Conservation (phyloP, 306 rosid species). For the Acacia melanoxylon region DNA sequence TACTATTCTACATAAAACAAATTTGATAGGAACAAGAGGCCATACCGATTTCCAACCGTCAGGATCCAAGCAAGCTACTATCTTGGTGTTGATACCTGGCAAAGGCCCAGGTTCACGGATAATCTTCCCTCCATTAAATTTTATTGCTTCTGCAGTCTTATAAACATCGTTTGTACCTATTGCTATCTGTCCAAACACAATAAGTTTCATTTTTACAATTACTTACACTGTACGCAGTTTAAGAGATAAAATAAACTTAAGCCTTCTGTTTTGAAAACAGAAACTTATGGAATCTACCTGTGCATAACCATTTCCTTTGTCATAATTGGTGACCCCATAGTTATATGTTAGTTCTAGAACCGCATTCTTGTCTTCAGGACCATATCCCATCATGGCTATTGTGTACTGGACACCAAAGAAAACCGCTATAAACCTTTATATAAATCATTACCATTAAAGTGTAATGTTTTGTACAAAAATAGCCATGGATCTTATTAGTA, state of each 20-base stretch:
- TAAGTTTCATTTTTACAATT: constrained; percentile 23
- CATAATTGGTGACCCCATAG: constrained; percentile 80
- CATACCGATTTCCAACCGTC: constrained; percentile 93
- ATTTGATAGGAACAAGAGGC: constrained; percentile 6
- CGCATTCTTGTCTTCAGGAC: constrained; percentile 79
- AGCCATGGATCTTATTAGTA: constrained; percentile 23
- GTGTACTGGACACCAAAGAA: constrained; percentile 53
- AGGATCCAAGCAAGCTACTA: constrained; percentile 92
- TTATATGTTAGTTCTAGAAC: constrained; percentile 87
- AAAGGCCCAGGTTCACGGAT: constrained; percentile 91
- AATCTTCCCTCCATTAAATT: constrained; percentile 73
- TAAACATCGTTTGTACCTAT: constrained; percentile 88
- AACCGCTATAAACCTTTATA: neutral
- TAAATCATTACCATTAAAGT: neutral
- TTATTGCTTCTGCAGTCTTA: constrained; percentile 86
- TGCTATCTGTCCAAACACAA: constrained; percentile 66
- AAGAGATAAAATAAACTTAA: neutral
- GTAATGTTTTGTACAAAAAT: neutral
- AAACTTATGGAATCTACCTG: constrained; percentile 54
- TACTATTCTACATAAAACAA: too few species aligned
- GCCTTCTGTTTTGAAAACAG: neutral
- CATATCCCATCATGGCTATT: constrained; percentile 68
- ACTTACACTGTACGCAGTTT: neutral
- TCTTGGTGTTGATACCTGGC: constrained; percentile 90
- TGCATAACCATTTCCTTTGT: constrained; percentile 85